Evolutionary conservation across 164 flowering plant species (phyloP).

Genomic region (Aristolochia fimbriata): DNA sequence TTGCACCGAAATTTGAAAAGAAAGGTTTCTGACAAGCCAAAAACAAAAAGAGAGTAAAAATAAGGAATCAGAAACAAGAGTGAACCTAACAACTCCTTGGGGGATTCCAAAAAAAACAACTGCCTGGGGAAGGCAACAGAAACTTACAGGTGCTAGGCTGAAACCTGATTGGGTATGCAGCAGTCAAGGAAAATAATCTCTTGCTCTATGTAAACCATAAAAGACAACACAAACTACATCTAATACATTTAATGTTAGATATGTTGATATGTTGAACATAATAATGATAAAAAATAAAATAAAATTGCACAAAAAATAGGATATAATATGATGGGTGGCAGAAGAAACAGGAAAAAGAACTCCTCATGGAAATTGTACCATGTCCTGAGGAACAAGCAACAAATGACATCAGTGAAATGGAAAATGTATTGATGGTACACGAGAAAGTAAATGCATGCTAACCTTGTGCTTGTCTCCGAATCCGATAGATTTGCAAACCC

Average conservation of each 20-base stretch:
- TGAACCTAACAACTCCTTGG: neutral
- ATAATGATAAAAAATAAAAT: neutral
- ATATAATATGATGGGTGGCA: conserved; percentile 99
- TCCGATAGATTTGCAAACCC: conserved; percentile 86
- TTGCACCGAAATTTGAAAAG: conserved; percentile 96
- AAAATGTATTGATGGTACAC: neutral
- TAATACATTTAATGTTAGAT: too few relatives aligned
- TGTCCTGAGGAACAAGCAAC: conserved; percentile 39
- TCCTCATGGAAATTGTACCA: conserved; percentile 99
- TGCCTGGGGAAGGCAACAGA: neutral
- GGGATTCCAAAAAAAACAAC: neutral
- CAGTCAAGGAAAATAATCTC: conserved; percentile 50
- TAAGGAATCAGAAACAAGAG: neutral
- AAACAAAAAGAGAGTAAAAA: neutral
- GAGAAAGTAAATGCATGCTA: neutral
- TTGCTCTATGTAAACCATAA: neutral
- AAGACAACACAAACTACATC: neutral
- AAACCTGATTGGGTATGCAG: conserved; percentile 84
- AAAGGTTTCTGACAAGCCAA: conserved; percentile 74
- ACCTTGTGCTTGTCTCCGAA: conserved; percentile 87
- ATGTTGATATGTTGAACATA: neutral
- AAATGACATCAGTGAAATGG: neutral
- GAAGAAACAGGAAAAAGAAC: conserved; percentile 84
- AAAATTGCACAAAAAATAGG: conserved; percentile 24
- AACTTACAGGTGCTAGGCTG: conserved; percentile 89